phyloP scores from a whole-genome alignment of 768 basidiomycete species.

The Suillus alpinus region DNA sequence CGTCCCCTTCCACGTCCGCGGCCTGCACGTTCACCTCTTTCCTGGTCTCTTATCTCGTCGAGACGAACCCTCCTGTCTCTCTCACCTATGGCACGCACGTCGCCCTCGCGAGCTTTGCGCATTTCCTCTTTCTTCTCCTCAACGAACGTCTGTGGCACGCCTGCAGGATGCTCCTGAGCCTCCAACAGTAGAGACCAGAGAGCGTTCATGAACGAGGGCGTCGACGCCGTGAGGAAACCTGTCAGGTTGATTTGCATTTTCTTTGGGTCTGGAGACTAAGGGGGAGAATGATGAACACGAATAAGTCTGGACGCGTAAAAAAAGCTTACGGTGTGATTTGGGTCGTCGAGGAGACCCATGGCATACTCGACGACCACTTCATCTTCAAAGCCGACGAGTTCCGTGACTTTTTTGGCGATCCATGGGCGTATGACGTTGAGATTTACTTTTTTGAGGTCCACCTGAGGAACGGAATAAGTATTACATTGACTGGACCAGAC shows the following conservation, averaged over 20 bases:
- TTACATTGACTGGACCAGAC: background rate
- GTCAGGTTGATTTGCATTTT: slow-evolving; percentile 95
- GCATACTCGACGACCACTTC: slow-evolving; percentile 97
- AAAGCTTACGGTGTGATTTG: slow-evolving; percentile 68
- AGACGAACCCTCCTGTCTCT: slow-evolving; percentile 66
- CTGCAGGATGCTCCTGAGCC: slow-evolving; percentile 84
- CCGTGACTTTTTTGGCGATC: slow-evolving; percentile 91
- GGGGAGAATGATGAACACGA: background rate
- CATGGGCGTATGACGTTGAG: slow-evolving; percentile 88
- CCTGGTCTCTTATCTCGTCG: slow-evolving; percentile 67
- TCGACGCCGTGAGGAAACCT: slow-evolving; percentile 88
- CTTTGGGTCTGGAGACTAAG: slow-evolving; percentile 83
- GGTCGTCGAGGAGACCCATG: slow-evolving; percentile 89
- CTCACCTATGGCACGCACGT: slow-evolving; percentile 65
- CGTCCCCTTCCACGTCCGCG: slow-evolving; percentile 61
- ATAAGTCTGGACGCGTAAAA: background rate
- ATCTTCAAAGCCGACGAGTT: slow-evolving; percentile 92
- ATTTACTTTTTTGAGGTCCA: slow-evolving; percentile 96
- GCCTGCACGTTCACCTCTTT: slow-evolving; percentile 44
- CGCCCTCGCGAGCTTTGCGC: slow-evolving; percentile 62
- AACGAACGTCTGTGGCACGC: slow-evolving; percentile 86
- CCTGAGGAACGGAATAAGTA: slow-evolving; percentile 39
- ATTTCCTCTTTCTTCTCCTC: slow-evolving; percentile 93
- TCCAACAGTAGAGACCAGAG: slow-evolving; percentile 93
- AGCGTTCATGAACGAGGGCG: slow-evolving; percentile 79